A percentile compares a stretch with the other conserved stretches of the same genome.
Conservation (phyloP, 129 eudicot genomes). For the Ambrosia artemisiifolia region DNA sequence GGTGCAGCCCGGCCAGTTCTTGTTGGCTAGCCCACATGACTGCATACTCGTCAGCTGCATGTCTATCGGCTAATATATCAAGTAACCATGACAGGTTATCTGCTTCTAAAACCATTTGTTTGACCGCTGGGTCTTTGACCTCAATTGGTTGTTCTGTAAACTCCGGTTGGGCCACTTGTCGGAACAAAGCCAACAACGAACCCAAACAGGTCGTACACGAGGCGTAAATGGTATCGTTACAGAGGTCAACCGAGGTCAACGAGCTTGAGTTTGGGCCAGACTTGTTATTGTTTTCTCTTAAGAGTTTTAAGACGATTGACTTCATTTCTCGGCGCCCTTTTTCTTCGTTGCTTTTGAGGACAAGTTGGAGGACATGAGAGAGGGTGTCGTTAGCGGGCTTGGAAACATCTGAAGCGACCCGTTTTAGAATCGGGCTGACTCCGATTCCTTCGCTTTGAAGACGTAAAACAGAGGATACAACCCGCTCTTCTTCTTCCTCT, state of each 20-base stretch:
- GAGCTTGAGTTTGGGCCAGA: conserved; percentile 35
- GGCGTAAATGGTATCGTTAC: conserved; percentile 56
- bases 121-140: conserved; percentile 48
- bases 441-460: conserved; percentile 65
- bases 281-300: conserved; percentile 63
- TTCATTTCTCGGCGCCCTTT: conserved; percentile 93
- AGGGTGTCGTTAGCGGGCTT: conserved; percentile 84
- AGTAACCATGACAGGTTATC: conserved; percentile 89
- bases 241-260: conserved; percentile 48
- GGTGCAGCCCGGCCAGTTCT: conserved; percentile 69
- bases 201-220: conserved; percentile 60
- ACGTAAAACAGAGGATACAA: conserved; percentile 61
- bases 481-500: conserved; percentile 95
- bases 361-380: conserved; percentile 75
- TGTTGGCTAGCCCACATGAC: conserved; percentile 74
- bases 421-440: conserved; percentile 75
- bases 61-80: conserved; percentile 74
- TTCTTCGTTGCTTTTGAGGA: conserved; percentile 82
- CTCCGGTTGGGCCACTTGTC: conserved; percentile 55
- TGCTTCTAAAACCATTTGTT: conserved; percentile 67
- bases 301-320: conserved; percentile 72
- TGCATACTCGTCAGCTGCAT: conserved; percentile 76
- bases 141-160: conserved; percentile 34
- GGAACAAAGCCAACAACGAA: conserved; percentile 48
- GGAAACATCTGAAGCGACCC: conserved; percentile 61